Base-by-base conservation (phyloP, 2,329 filamentous ascomycete genomes). In the Periconia sp. region DNA sequence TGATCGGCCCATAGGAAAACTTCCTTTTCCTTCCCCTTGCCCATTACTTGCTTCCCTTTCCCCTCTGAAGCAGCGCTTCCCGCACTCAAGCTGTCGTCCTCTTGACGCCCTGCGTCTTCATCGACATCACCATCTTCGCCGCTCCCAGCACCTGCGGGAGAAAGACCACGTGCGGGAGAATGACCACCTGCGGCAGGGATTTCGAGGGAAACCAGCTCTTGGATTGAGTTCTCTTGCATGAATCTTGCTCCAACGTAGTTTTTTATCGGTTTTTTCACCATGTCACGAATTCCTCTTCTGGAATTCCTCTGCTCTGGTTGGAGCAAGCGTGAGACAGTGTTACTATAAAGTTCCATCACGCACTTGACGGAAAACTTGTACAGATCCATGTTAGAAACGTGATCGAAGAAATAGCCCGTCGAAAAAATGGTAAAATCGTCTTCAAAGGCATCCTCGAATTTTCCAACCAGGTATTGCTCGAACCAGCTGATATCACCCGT, bases 401-500 rank as follows among this genome's bases (percentile, higher is more conserved):
- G 42, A 19, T 52, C 42, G n/a, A 60, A 59, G 37, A 60, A 48
- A 23, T 46, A 46, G 41, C 52, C 18, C 23, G 19, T 46, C 31
- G 33, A 47, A 52, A 63, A 59, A 15, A 49, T 23, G 3, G 49
- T 57, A 40, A 50, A 40, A 50, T 59, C 56, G 41, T 56, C 44
- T 41, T 61, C 33, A 45, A 61, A 59, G 17, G 56, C 49, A 31
- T 31, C 40, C 48, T 52, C 53, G 37, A 44, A 33, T 41, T 59
- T 59, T 20, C 37, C 41, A 1, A 52, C 23, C 41, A 63, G 41
- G 23, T 5, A 50, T 58, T 45, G 40, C 27, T 54, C 18, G 44
- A 60, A 53, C 57, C 59, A 58, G 23, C n/a, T 20, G 31, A 14
- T 41, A 40, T 58, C 45, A 17, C 41, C 45, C 20, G 30, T 23